Conservation (phyloP, 139 green algal genomes). For the Chlorella vulgaris region DNA sequence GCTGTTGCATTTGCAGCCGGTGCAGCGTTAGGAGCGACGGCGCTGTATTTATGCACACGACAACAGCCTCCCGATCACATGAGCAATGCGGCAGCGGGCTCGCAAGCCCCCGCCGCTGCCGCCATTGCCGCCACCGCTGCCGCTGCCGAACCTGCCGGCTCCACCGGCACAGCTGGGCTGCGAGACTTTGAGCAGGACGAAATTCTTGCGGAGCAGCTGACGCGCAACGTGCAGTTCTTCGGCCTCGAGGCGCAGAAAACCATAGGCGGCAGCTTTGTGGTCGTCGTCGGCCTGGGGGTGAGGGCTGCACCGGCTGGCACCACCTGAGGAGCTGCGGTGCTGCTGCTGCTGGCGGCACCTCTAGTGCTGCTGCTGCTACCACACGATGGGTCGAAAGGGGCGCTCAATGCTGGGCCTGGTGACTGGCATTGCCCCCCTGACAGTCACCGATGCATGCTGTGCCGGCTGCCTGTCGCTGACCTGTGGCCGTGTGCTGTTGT, state of each 20-base stretch:
- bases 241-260: conserved; percentile 67
- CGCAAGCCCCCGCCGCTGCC: background rate
- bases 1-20: conserved; percentile 20
- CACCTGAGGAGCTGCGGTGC: background rate
- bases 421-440: no score
- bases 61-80: background rate
- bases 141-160: background rate
- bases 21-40: conserved; percentile 8
- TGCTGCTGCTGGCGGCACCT: background rate
- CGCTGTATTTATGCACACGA: background rate
- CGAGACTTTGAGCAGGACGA: conserved; percentile 65
- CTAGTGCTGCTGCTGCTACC: background rate
- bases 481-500: background rate
- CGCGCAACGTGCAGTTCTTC: conserved; percentile 97
- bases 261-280: conserved; percentile 81
- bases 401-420: no score
- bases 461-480: background rate
- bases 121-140: background rate
- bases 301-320: conserved; percentile 20
- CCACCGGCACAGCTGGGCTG: background rate
- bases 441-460: no score
- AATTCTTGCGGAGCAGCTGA: conserved; percentile 86
- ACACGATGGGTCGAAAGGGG: no score
- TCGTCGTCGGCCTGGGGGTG: conserved; percentile 93
- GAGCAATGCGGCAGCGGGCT: background rate